Evolutionary conservation across 1,284 basidiomycete genomes (phyloP), one percentile per base, ranked within the genome.

Genomic region (Salmacisia buchloeana): DNA sequence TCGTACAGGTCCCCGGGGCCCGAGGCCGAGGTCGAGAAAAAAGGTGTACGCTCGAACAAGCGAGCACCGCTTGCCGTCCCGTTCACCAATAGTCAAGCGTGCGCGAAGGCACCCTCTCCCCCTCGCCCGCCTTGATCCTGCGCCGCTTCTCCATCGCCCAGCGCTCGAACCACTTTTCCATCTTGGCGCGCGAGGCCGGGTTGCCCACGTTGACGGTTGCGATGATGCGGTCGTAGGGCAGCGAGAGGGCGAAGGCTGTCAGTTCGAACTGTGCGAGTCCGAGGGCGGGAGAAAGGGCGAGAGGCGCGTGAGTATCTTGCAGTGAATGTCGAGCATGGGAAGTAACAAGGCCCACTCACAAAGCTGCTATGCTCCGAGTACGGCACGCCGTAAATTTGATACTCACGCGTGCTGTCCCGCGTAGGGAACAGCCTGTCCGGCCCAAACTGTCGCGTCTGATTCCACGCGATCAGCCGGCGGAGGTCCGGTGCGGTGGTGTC

Each of bases 141-240:
- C 70, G 34, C 49, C 61, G 58, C 60, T 71, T 71, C 38, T 75
- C 75, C 9, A 61, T 43, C 63, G 65, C 64, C 74, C 77, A 79
- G 34, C 68, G 64, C 35, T 76, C 71, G 56, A 74, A 69, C 76
- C 75, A 79, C 35, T 69, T 69, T 0, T 68, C 70, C 76, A 78
- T 77, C 65, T 72, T 72, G 18, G 65, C 67, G 12, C 74, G 67
- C 18, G 71, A 90, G 23, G 78, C 82, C 75, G 90, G 87, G 68
- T 84, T 92, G 18, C 90, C 90, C 0, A 97, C 89, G 73, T 97
- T 97, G 46, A 97, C 94, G 0, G 94, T 97, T 3, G 94, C 91
- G 69, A 97, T 94, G 84, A 97, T 94, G 73, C 84, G 88, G 7
- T 76, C 85, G 88, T 86, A 94, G 75, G 86, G 83, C 35, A 91